A percentile compares a stretch with the other conserved stretches of the same genome.
phyloP scores from a whole-genome alignment of 1,284 basidiomycete genomes.

The Malassezia furfur region DNA sequence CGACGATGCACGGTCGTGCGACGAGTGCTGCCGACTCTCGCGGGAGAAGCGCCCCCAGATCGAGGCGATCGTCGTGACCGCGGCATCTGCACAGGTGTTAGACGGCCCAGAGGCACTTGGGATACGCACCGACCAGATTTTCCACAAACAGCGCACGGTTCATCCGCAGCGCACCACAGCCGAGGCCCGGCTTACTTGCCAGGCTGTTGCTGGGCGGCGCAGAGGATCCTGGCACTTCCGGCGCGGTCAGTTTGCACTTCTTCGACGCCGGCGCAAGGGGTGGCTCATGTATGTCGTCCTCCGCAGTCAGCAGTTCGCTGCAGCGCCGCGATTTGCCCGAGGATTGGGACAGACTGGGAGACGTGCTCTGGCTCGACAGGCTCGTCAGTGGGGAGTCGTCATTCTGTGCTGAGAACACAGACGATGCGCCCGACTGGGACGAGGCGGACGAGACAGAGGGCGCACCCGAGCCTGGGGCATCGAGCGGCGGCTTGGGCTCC shows the following conservation, averaged over 20 bases:
- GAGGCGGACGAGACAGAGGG: not conserved
- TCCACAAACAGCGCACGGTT: conserved; percentile 14
- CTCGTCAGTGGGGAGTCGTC: conserved; percentile 16
- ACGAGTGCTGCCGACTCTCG: conserved; percentile 13
- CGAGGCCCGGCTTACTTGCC: not conserved
- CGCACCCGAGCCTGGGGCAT: not conserved
- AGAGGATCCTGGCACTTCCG: not conserved
- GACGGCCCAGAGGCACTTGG: not conserved
- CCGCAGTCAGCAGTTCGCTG: not conserved
- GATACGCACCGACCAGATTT: conserved; percentile 14
- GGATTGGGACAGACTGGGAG: conserved; percentile 1
- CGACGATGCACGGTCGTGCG: not conserved
- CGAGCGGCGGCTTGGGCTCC: not conserved
- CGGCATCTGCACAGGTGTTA: not conserved
- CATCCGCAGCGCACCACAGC: not conserved
- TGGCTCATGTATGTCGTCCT: not conserved
- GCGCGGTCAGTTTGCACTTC: not conserved
- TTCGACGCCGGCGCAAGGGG: not conserved
- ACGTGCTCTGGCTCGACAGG: conserved; percentile 9
- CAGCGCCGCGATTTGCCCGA: conserved; percentile 6
- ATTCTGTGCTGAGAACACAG: conserved; percentile 23
- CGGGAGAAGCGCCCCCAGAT: conserved; percentile 19
- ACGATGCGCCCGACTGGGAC: conserved; percentile 19
- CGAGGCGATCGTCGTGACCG: conserved; percentile 8
- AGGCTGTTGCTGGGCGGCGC: not conserved